Evolutionary conservation across 257 asterid genomes (phyloP), one percentile per base, ranked within the genome.

Genomic region (Penstemon barbatus): DNA sequence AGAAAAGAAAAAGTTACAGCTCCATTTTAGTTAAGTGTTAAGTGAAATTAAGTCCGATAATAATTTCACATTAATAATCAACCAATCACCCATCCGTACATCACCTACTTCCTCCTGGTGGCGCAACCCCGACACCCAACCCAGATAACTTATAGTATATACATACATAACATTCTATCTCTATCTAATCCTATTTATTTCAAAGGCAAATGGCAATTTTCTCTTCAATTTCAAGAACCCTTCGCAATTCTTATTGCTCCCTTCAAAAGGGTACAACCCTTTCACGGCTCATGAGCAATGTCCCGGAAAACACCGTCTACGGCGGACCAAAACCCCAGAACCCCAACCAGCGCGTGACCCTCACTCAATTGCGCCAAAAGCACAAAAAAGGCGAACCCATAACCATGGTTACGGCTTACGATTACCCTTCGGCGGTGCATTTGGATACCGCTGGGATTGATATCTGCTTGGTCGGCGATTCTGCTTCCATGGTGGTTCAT

Each of bases 401-500:
- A 51, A 84, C 97, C 44, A 85, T 90, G 96, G 96, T 90, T 49
- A 93, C 97, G 18, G 97, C 95, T 8, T 93, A 90, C 65, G 98
- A 93, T 79, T 93, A 90, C 58, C 96, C 98, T 5, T 85, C 98
- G 33, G 89, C 88, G 11, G 95, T 86, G 42, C 97, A 90, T 74
- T 61, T 93, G 70, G 96, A 90, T 75, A 72, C 83, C 33, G 94
- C 95, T 6, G 97, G 89, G 8, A 88, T 93, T 40, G 98, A 93
- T 68, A 82, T 93, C 4, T 88, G 96, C 74, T 75, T 93, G 63
- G 98, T 93, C 53, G 98, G 97, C 0, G 98, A 93, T 68, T 93
- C 98, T 8, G 96, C 97, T n/a, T 58, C 98, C 54, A 93, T 93
- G 98, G 98, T 93, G 45, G 98, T 93, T 63, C 97, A 93, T 77